phyloP scores from a whole-genome alignment of 176 grass and related monocot genomes.

The Bromus sterilis region DNA sequence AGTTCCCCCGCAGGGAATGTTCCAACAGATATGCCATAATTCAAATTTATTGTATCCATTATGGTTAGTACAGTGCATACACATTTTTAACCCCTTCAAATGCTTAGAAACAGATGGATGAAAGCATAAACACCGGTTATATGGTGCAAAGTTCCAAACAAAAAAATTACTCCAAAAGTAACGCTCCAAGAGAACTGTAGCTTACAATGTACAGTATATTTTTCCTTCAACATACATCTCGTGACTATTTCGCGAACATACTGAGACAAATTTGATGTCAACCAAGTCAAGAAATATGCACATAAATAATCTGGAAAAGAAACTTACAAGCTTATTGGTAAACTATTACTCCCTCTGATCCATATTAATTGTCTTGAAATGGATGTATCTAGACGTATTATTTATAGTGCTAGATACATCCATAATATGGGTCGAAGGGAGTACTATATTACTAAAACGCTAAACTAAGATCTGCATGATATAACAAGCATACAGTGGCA shows the following conservation, averaged over 20 bases:
- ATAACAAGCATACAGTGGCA: neutral
- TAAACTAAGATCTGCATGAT: slow-evolving; percentile 9
- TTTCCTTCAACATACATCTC: neutral
- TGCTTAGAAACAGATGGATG: neutral
- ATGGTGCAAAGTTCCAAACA: neutral
- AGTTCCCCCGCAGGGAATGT: neutral
- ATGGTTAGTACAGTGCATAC: neutral
- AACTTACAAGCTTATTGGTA: slow-evolving; percentile 6
- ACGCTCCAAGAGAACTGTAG: neutral
- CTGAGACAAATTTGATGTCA: neutral
- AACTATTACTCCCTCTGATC: too few relatives aligned
- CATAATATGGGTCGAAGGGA: too few relatives aligned
- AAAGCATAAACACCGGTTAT: neutral
- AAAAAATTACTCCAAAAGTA: neutral
- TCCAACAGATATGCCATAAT: neutral
- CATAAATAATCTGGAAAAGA: neutral
- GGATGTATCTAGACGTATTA: too few relatives aligned
- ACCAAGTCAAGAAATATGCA: neutral
- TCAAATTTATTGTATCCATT: neutral
- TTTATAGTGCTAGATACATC: too few relatives aligned
- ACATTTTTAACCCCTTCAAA: neutral
- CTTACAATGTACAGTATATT: neutral
- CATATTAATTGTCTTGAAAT: too few relatives aligned
- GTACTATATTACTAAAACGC: neutral
- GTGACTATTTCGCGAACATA: neutral